Base-by-base conservation (phyloP, 148 eudicot genomes). In the Gaultheria prostrata region DNA sequence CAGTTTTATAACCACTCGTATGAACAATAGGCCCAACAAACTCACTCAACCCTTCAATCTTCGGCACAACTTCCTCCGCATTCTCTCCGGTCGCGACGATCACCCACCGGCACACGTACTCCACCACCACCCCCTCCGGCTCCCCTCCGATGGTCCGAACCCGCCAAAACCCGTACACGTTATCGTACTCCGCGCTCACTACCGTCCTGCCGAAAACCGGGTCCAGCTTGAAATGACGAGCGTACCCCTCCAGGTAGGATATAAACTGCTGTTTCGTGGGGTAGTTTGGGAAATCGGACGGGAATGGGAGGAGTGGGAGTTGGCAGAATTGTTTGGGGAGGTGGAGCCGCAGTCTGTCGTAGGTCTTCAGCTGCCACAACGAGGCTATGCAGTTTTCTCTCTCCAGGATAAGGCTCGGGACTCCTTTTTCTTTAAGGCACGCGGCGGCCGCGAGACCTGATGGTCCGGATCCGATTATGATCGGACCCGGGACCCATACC, bases 51-150 rank as follows among this genome's bases (percentile, higher is more conserved):
- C 96, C 94, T 57, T 89, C 85, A 14, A 93, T 70, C 10, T 85
- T 72, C 6, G 94, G 93, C 78, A 85, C 80, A 11, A 76, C 77
- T 33, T 89, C 89, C 80, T 90, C 94, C 1, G 96, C 93, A 85
- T 93, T 93, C 79, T 93, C 96, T 1, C 96, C 96, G 0, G 93
- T 93, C 2, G 96, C 96, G 13, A 89, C 94, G 10, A 93, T 89
- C 63, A 93, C 30, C 93, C 96, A 93, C 32, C 63, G 54, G 33
- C 90, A 82, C 28, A 81, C 61, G 45, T 88, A 93, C 86, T 91
- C 95, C 59, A 74, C 82, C 21, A 72, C 81, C 3, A 6, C 8
- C 24, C 8, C 76, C 48, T 35, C 76, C 13, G 21, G n/a, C 76
- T 63, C 88, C 61, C 61, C 79, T 46, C 85, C 72, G 17, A 59